Evolutionary conservation across 2,329 filamentous ascomycete genomes (phyloP).

Genomic region (Botryotinia narcissicola): DNA sequence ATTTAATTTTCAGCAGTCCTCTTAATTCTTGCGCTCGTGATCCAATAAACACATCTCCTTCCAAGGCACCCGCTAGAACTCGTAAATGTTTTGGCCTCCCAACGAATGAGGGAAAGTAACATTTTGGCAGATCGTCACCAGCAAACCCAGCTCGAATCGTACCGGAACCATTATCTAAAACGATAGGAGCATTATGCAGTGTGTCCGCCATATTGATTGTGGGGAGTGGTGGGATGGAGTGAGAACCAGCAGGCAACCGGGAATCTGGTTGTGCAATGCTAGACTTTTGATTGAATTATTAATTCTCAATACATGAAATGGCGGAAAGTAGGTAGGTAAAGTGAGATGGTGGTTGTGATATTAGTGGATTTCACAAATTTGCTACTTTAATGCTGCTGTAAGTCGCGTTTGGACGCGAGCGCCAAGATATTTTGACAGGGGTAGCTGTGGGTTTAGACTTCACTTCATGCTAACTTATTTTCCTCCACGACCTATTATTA

Average conservation of each 20-base stretch:
- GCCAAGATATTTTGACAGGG: conserved; percentile 19
- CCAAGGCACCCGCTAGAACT: conserved; percentile 91
- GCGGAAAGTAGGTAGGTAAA: neutral
- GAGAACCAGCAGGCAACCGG: neutral
- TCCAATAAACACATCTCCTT: conserved; percentile 96
- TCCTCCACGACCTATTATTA: neutral
- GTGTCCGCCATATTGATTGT: conserved; percentile 56
- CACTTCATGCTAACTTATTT: neutral
- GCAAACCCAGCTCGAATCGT: conserved; percentile 97
- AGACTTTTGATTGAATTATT: neutral
- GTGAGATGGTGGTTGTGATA: conserved; percentile 3
- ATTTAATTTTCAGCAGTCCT: conserved; percentile 90
- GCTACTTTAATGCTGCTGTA: neutral
- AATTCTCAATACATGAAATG: neutral
- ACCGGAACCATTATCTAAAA: conserved; percentile 97
- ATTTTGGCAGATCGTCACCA: conserved; percentile 92
- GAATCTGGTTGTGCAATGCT: neutral
- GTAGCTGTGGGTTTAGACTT: conserved; percentile 15
- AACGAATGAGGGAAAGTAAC: conserved; percentile 96
- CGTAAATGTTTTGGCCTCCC: conserved; percentile 92
- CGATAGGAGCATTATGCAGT: conserved; percentile 95
- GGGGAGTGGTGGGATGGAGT: neutral
- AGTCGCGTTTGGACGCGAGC: conserved; percentile 18
- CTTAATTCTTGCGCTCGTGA: conserved; percentile 83
- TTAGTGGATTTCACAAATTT: conserved; percentile 3